Conservation (phyloP, 163 green algal genomes). For the Scenedesmus sp. region DNA sequence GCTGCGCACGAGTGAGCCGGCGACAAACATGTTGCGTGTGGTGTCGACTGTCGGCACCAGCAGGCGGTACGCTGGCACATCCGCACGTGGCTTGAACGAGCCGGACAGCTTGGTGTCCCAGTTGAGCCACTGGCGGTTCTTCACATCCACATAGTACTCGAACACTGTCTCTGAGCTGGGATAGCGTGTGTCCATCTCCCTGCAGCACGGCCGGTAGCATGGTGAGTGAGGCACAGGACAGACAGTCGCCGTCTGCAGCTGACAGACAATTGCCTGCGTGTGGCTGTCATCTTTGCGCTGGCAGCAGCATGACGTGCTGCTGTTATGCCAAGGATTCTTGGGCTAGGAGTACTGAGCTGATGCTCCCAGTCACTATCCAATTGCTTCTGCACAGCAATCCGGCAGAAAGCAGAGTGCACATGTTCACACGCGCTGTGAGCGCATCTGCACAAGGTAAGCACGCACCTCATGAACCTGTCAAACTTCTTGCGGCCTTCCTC, state of each 20-base stretch:
- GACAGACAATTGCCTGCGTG: not conserved
- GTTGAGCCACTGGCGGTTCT: constrained; percentile 71
- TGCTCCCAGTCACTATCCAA: not conserved
- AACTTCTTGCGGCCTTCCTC: constrained; percentile 85
- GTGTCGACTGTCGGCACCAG: constrained; percentile 84
- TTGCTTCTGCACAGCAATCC: not conserved
- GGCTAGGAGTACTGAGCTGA: too few species aligned
- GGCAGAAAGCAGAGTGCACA: not conserved
- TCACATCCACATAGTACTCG: constrained; percentile 86
- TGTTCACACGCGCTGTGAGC: too few species aligned
- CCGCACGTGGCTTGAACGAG: constrained; percentile 74
- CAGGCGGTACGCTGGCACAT: constrained; percentile 78
- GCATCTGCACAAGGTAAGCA: not conserved
- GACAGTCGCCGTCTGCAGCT: not conserved
- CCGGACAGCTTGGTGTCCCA: constrained; percentile 83
- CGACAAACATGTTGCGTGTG: constrained; percentile 76
- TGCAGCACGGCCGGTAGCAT: not conserved
- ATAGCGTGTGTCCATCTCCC: constrained; percentile 80
- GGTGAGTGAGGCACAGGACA: not conserved
- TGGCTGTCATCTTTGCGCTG: too few species aligned
- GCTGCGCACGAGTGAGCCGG: constrained; percentile 63
- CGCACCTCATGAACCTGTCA: constrained; percentile 72
- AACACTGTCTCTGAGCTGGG: constrained; percentile 84
- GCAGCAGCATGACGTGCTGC: too few species aligned
- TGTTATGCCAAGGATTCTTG: too few species aligned